These are phyloP conservation scores for Marasmius fiardii DNA, from an alignment of 1,284 basidiomycete genomes.

Conservation along the genomic window DNA sequence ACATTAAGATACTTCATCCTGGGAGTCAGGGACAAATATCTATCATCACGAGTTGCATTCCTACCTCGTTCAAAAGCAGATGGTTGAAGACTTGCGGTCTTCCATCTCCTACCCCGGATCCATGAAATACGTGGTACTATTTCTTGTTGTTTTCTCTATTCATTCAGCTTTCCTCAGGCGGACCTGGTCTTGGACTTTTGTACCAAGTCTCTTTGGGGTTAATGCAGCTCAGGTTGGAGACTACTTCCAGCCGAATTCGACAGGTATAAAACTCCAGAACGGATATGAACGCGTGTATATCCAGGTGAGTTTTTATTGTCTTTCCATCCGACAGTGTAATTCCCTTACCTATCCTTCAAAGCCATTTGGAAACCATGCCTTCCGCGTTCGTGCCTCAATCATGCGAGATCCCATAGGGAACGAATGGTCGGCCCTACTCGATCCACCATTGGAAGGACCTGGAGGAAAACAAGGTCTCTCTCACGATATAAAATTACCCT, in stretches of 20 bases:
- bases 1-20: too few relatives aligned
- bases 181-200: background rate
- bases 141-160: background rate
- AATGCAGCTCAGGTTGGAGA: background rate
- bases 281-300: constrained; percentile 36
- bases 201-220: background rate
- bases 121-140: background rate
- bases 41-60: too few relatives aligned
- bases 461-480: constrained; percentile 30
- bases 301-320: constrained; percentile 24
- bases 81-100: too few relatives aligned
- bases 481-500: constrained; percentile 30
- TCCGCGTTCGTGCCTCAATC: constrained; percentile 36
- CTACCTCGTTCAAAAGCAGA: too few relatives aligned
- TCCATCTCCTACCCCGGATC: too few relatives aligned
- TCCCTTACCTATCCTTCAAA: constrained; percentile 12
- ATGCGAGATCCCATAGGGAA: constrained; percentile 35
- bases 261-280: constrained; percentile 36
- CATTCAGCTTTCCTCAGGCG: background rate
- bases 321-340: background rate
- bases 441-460: constrained; percentile 37
- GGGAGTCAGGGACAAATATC: too few relatives aligned
- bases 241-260: constrained; percentile 25
- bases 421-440: constrained; percentile 34
- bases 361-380: constrained; percentile 37